phyloP scores from a whole-genome alignment of 768 basidiomycete species.

The Pisolithus orientalis region DNA sequence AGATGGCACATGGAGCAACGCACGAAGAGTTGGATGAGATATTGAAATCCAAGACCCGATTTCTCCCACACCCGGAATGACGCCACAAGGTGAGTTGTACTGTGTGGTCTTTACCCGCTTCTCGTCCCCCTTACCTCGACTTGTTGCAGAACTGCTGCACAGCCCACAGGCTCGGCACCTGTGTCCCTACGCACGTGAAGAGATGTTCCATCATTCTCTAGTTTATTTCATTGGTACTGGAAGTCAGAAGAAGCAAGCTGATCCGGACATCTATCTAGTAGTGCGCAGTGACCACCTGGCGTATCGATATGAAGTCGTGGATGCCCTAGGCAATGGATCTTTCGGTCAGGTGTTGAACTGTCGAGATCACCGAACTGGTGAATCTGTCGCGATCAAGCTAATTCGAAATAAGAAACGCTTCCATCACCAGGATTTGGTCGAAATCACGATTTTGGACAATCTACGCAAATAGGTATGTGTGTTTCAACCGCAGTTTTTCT shows the following conservation, averaged over 20 bases:
- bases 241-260: constrained; percentile 80
- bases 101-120: constrained; percentile 3
- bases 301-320: constrained; percentile 93
- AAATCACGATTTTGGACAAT: constrained; percentile 97
- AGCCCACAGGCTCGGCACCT: constrained; percentile 63
- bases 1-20: constrained; percentile 72
- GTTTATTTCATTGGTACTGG: constrained; percentile 79
- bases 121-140: background rate
- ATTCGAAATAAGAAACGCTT: constrained; percentile 99
- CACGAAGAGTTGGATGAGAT: constrained; percentile 86
- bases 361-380: constrained; percentile 90
- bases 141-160: constrained; percentile 53
- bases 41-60: constrained; percentile 86
- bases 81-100: constrained; percentile 62
- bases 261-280: constrained; percentile 75
- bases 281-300: constrained; percentile 89
- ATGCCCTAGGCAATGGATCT: constrained; percentile 93
- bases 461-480: constrained; percentile 94
- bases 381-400: constrained; percentile 98
- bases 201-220: constrained; percentile 80
- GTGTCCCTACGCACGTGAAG: constrained; percentile 85
- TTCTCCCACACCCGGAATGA: constrained; percentile 55
- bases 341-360: constrained; percentile 97
- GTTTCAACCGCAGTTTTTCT: background rate
- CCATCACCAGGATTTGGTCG: constrained; percentile 97